Base-by-base conservation (phyloP, 2,329 filamentous ascomycete species). In the Pestalotiopsis sp. region DNA sequence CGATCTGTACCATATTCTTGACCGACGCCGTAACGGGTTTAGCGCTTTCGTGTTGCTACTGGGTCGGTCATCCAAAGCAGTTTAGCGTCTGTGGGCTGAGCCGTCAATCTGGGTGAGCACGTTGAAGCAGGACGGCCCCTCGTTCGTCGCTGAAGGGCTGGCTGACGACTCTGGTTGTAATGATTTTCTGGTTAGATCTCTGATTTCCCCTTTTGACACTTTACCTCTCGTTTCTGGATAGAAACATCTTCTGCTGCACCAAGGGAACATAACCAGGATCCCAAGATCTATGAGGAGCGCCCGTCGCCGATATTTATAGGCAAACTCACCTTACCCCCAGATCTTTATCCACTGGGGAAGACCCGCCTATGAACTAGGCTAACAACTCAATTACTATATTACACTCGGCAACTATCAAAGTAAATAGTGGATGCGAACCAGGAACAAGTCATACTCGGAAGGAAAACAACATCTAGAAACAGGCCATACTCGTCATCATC, bases 1-100 rank as follows among this genome's bases (percentile, higher is more conserved):
- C 27, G 27, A 31, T 31, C 27, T 31, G 7, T 36, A 36, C n/a
- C 31, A 23, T 39, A 14, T 13, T 38, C n/a, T 74, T 59, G 74
- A 76, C 75, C 75, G 76, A 71, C 45, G 39, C 70, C 71, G 56
- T 60, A 73, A 73, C 14, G 56, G 67, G 74, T 56, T 62, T 73
- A 74, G 73, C 68, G 73, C 45, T n/a, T 6, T 5, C 23, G 20
- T 52, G 45, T 6, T 52, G 38, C 69, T 14, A 64, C 65, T 70
- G 57, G 65, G 69, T 78, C 76, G 76, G 76, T 78, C 69, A 75
- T 75, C 72, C 64, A 66, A 75, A 75, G 68, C 41, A 73, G 76
- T 67, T 41, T 77, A 77, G 76, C 71, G 68, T 68, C 13, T 20
- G 38, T 68, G 71, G 72, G 73, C 73, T 68, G 71, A 73, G 73